Evolutionary conservation across 78 protist species (phyloP).

Genomic region (Monocercomonoides exilis): DNA sequence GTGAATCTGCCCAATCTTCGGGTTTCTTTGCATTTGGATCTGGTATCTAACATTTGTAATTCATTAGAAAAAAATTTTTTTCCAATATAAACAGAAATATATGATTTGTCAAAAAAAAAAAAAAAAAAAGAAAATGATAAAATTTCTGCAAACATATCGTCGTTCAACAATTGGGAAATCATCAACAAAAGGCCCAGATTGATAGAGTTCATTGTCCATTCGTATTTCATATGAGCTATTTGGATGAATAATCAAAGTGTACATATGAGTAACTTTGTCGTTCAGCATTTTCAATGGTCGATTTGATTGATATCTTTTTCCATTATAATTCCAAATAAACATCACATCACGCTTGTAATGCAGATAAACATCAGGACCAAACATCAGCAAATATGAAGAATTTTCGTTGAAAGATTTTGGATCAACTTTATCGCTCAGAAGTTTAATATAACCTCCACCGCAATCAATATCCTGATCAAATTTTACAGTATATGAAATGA

Average conservation of each 20-base stretch:
- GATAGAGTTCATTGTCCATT: constrained; percentile 69
- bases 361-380: constrained; percentile 94
- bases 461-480: constrained; percentile 77
- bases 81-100: constrained; percentile 43
- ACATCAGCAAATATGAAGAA: constrained; percentile 68
- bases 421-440: constrained; percentile 58
- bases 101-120: not conserved
- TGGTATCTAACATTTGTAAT: constrained; percentile 67
- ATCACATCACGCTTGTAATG: constrained; percentile 55
- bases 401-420: constrained; percentile 65
- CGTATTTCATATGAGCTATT: constrained; percentile 83
- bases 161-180: not conserved
- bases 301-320: constrained; percentile 65
- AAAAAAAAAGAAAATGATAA: not conserved
- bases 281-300: constrained; percentile 29
- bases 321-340: constrained; percentile 78
- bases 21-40: constrained; percentile 70
- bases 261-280: constrained; percentile 88
- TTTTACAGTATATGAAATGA: constrained; percentile 72
- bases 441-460: constrained; percentile 85
- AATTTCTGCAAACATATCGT: not conserved
- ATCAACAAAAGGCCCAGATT: constrained; percentile 58
- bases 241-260: constrained; percentile 86
- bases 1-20: constrained; percentile 37
- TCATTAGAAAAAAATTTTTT: constrained; percentile 68